A percentile compares a stretch with the other conserved stretches of the same genome.
These are phyloP conservation scores for Russula virescens DNA, from an alignment of 768 basidiomycete species.

Conservation along the genomic window DNA sequence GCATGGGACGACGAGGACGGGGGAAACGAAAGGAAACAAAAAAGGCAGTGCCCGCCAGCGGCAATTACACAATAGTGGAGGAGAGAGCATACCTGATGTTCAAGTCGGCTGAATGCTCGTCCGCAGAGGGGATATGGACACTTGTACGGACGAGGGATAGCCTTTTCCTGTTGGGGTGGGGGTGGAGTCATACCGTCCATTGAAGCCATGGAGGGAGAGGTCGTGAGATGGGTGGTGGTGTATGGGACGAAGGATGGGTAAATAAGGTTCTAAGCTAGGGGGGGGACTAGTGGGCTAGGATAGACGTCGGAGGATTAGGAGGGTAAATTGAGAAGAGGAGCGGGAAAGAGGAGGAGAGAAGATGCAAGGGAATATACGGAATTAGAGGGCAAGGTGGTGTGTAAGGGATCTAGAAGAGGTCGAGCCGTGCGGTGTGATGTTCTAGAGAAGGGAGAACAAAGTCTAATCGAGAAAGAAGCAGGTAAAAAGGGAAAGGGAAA, in stretches of 20 bases:
- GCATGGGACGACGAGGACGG: neutral
- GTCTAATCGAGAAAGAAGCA: slow-evolving; percentile 14
- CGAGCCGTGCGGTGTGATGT: slow-evolving; percentile 10
- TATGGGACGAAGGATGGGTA: neutral
- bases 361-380: slow-evolving; percentile 8
- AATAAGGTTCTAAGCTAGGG: slow-evolving; percentile 11
- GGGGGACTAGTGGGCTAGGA: neutral
- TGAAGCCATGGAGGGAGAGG: neutral
- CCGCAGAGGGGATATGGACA: slow-evolving; percentile 90
- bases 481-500: slow-evolving; percentile 1
- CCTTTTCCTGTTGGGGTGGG: slow-evolving; percentile 10
- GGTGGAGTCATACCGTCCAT: neutral
- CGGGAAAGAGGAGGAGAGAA: neutral
- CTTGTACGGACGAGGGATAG: slow-evolving; percentile 78
- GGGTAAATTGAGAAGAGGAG: neutral
- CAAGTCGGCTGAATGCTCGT: slow-evolving; percentile 91
- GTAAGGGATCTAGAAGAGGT: slow-evolving; percentile 16
- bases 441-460: slow-evolving; percentile 11
- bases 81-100: slow-evolving; percentile 70
- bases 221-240: neutral
- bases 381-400: slow-evolving; percentile 6
- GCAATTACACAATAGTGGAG: slow-evolving; percentile 8
- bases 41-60: neutral
- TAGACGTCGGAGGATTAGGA: slow-evolving; percentile 10
- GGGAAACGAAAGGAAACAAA: slow-evolving; percentile 6